These are phyloP conservation scores for Toxicodendron radicans DNA, from an alignment of 345 rosid genomes.

Conservation along the genomic window DNA sequence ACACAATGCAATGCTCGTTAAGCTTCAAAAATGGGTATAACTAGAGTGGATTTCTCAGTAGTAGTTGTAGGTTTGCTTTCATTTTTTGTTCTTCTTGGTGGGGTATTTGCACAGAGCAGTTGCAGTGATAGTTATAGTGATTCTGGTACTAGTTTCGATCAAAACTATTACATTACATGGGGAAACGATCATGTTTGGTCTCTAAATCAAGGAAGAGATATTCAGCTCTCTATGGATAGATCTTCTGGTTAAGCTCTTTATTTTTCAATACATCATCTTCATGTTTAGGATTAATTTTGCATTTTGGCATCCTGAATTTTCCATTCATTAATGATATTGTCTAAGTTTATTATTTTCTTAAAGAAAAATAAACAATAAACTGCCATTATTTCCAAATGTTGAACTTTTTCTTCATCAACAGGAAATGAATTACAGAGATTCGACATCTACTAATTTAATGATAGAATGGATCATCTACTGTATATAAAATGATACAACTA, in stretches of 20 bases:
- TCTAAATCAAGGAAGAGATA: conserved; percentile 29
- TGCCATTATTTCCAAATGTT: no score
- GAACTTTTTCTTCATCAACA: no score
- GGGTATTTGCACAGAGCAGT: background rate
- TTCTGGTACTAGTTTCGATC: conserved; percentile 23
- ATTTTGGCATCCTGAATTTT: no score
- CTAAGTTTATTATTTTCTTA: no score
- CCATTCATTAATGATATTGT: no score
- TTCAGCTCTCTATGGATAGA: conserved; percentile 53
- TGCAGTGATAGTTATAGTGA: background rate
- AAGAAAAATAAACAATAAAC: no score
- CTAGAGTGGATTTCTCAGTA: background rate
- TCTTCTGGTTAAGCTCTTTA: conserved; percentile 41
- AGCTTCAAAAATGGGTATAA: background rate
- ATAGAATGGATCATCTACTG: no score
- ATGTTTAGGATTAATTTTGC: no score
- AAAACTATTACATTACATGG: conserved; percentile 44
- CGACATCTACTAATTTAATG: no score
- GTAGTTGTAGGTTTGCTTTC: background rate
- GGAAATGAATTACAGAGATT: no score
- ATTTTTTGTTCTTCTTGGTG: conserved; percentile 3
- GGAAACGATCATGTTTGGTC: conserved; percentile 36
- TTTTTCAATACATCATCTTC: background rate
- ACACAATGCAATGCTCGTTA: background rate
- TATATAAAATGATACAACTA: no score